Conservation (phyloP, 2,329 filamentous ascomycete species). For the Magnaporthiopsis rhizophila region DNA sequence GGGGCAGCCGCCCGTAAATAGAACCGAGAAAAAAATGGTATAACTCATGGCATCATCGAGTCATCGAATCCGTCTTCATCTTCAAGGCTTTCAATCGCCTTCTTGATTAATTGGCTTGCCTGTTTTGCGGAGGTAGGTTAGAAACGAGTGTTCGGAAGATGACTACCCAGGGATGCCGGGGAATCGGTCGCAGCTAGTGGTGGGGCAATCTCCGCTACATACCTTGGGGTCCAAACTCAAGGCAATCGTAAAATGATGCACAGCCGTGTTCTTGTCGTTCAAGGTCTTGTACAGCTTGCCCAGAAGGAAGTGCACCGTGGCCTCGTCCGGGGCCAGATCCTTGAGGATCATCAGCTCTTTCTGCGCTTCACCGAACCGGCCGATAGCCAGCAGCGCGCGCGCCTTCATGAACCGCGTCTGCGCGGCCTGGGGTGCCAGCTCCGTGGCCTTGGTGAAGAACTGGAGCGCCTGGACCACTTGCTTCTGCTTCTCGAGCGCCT, state of each 20-base stretch:
- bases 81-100: constrained; percentile 88
- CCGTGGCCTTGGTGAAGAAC: constrained; percentile 75
- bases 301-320: constrained; percentile 90
- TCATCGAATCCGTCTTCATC: constrained; percentile 66
- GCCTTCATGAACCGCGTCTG: constrained; percentile 92
- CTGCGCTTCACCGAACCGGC: constrained; percentile 62
- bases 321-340: constrained; percentile 86
- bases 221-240: constrained; percentile 96
- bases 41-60: constrained; percentile 49
- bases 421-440: constrained; percentile 71
- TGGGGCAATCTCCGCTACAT: constrained; percentile 23
- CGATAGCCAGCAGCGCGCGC: constrained; percentile 71
- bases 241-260: constrained; percentile 89
- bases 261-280: constrained; percentile 68
- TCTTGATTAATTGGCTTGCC: constrained; percentile 92
- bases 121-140: constrained; percentile 25
- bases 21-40: not conserved
- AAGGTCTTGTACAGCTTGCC: constrained; percentile 73
- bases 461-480: constrained; percentile 69
- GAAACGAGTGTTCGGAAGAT: not conserved
- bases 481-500: constrained; percentile 81
- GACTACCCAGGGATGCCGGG: not conserved
- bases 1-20: not conserved
- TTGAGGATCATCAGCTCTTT: constrained; percentile 81
- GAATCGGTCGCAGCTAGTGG: not conserved